phyloP scores from a whole-genome alignment of 257 asterid genomes.

The Cruciata laevipes region DNA sequence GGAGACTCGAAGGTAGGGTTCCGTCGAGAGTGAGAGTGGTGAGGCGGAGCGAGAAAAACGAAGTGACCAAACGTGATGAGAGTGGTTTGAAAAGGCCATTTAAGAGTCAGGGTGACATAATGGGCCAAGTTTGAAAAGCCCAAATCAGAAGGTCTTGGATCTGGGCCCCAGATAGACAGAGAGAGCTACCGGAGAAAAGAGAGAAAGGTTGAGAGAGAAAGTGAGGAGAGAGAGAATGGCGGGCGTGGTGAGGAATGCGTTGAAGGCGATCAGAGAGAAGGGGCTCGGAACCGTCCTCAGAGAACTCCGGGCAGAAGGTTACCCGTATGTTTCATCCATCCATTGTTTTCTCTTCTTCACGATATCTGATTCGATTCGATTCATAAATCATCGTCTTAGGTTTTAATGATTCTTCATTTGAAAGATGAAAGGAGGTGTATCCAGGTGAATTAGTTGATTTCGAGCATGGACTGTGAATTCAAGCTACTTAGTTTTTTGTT shows the following conservation, averaged over 20 bases:
- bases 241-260: slow-evolving; percentile 55
- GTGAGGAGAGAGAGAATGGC: background rate
- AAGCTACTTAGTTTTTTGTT: background rate
- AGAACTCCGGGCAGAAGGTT: slow-evolving; percentile 78
- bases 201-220: background rate
- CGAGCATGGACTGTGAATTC: background rate
- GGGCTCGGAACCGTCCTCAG: slow-evolving; percentile 64
- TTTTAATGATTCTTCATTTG: background rate
- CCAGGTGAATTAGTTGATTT: background rate
- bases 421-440: background rate
- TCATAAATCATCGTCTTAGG: background rate
- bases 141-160: background rate
- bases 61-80: no score
- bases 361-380: background rate
- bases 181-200: background rate
- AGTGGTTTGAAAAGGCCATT: no score
- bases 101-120: no score
- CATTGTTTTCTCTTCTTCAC: background rate
- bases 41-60: no score
- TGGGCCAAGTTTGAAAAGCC: background rate
- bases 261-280: slow-evolving; percentile 64
- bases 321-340: slow-evolving; percentile 35
- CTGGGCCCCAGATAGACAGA: background rate
- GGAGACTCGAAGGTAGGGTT: no score
- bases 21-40: no score